A percentile compares a stretch with the other conserved stretches of the same genome.
Evolutionary conservation across 495 filamentous ascomycete genomes (phyloP).

Genomic region (Neurospora sp.): DNA sequence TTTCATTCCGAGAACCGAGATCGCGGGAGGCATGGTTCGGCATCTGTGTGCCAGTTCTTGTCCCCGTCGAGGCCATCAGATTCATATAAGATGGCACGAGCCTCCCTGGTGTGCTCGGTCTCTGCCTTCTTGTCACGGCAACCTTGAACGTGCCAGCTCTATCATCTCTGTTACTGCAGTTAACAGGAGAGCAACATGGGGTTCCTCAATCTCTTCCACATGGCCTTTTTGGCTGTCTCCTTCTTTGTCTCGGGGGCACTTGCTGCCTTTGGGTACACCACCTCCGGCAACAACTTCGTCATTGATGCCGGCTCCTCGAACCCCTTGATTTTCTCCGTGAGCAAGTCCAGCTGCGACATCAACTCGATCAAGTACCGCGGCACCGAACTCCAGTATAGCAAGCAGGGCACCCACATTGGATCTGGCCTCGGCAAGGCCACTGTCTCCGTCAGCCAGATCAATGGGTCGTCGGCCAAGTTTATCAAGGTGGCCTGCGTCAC

Average conservation of each 20-base stretch:
- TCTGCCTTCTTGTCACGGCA: neutral
- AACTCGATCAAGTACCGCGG: constrained; percentile 50
- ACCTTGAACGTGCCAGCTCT: neutral
- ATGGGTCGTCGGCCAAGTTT: constrained; percentile 27
- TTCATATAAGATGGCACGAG: neutral
- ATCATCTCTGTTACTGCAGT: neutral
- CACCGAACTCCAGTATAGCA: constrained; percentile 45
- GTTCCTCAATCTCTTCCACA: constrained; percentile 10
- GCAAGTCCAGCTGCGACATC: constrained; percentile 49
- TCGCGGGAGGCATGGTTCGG: neutral
- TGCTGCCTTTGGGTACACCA: constrained; percentile 32
- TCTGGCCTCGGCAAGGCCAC: constrained; percentile 52
- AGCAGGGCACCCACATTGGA: constrained; percentile 44
- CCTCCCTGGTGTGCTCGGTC: neutral
- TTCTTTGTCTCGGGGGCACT: constrained; percentile 25
- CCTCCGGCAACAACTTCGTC: constrained; percentile 36
- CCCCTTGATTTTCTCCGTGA: constrained; percentile 46
- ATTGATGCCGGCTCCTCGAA: constrained; percentile 47
- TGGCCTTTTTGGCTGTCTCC: constrained; percentile 16
- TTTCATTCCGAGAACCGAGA: constrained; percentile 5
- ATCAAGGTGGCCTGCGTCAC: constrained; percentile 54
- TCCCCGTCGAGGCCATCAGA: neutral
- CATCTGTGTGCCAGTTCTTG: neutral
- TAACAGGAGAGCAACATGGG: constrained; percentile 10
- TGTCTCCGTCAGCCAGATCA: constrained; percentile 40